phyloP scores from a whole-genome alignment of 2,329 filamentous ascomycete genomes.

The Thelonectria rubi region DNA sequence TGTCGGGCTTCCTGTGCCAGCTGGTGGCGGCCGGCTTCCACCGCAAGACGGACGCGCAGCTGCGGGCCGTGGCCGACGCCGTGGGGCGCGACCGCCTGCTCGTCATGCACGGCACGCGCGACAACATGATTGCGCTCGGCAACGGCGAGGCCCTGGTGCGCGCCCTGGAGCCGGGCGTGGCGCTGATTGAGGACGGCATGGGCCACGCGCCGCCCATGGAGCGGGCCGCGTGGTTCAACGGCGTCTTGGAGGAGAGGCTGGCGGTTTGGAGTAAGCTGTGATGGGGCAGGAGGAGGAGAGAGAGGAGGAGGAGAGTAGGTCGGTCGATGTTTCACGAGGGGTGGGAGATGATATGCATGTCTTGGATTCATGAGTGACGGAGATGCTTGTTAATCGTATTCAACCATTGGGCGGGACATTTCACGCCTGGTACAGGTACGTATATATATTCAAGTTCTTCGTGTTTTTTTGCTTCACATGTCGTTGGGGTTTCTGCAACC shows the following conservation, averaged over 20 bases:
- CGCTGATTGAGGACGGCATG: constrained; percentile 72
- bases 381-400: constrained; percentile 1
- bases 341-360: constrained; percentile 6
- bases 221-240: constrained; percentile 73
- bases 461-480: constrained; percentile 4
- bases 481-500: constrained; percentile 4
- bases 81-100: constrained; percentile 79
- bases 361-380: constrained; percentile 10
- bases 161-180: constrained; percentile 68
- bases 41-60: constrained; percentile 69
- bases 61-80: constrained; percentile 65
- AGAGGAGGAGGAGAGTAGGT: background rate
- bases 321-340: constrained; percentile 23
- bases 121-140: constrained; percentile 79
- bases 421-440: constrained; percentile 1
- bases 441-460: constrained; percentile 6
- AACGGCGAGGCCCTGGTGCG: constrained; percentile 76
- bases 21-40: constrained; percentile 83
- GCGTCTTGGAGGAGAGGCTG: constrained; percentile 66
- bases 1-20: constrained; percentile 77
- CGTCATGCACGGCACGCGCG: constrained; percentile 78
- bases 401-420: constrained; percentile 1
- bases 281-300: background rate
- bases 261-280: constrained; percentile 59
- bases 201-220: constrained; percentile 82